Evolutionary conservation across 192 early-diverging fungal species (phyloP).

Genomic region (Coemansia sp.): DNA sequence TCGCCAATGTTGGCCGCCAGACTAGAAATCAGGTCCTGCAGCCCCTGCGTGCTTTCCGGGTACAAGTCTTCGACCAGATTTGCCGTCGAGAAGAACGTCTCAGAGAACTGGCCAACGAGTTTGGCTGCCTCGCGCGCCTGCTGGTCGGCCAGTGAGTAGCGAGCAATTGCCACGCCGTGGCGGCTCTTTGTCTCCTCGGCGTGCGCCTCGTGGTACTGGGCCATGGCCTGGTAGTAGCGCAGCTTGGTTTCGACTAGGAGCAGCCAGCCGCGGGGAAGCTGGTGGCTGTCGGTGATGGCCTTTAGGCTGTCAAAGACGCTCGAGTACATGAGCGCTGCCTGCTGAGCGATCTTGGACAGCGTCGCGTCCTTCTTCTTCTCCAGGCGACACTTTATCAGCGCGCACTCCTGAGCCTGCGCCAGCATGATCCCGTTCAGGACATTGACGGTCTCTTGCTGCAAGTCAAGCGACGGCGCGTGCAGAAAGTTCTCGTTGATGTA

Average conservation of each 20-base stretch:
- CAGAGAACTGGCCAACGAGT: constrained; percentile 66
- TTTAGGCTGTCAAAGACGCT: constrained; percentile 73
- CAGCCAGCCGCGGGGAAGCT: constrained; percentile 84
- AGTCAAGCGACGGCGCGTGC: constrained; percentile 92
- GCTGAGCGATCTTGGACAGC: constrained; percentile 90
- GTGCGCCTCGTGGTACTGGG: constrained; percentile 84
- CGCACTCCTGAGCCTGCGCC: constrained; percentile 94
- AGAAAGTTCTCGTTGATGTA: constrained; percentile 99
- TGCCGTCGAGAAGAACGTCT: constrained; percentile 65
- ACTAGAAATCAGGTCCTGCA: constrained; percentile 77
- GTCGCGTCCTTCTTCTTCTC: constrained; percentile 89
- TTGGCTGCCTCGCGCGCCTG: constrained; percentile 82
- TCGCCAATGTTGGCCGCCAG: constrained; percentile 70
- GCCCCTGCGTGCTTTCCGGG: constrained; percentile 66
- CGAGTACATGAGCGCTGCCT: constrained; percentile 75
- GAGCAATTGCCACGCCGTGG: constrained; percentile 85
- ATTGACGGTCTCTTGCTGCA: constrained; percentile 90
- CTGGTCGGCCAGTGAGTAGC: constrained; percentile 75
- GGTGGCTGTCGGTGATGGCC: constrained; percentile 65
- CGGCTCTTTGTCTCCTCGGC: constrained; percentile 77
- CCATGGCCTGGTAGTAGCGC: constrained; percentile 83
- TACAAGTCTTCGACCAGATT: constrained; percentile 63
- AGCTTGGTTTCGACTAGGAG: constrained; percentile 87
- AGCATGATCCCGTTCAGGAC: constrained; percentile 86
- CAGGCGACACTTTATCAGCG: constrained; percentile 80